A percentile compares a stretch with the other conserved stretches of the same genome.
These are phyloP conservation scores for Paracamarosporium sp. DNA, from an alignment of 2,329 filamentous ascomycete genomes.

Conservation along the genomic window DNA sequence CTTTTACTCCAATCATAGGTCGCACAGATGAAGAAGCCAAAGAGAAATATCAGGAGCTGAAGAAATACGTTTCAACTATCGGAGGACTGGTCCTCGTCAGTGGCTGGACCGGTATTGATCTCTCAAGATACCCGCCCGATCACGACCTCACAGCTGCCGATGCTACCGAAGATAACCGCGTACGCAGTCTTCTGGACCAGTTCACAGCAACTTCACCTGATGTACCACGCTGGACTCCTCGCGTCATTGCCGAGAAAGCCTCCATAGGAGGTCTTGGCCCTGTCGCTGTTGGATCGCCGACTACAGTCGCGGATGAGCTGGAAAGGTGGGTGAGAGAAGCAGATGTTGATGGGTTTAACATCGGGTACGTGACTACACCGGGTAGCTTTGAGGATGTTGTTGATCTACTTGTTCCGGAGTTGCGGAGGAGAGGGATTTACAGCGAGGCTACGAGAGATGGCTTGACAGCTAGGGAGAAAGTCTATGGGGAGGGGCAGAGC, in stretches of 20 bases:
- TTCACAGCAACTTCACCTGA: conserved; percentile 42
- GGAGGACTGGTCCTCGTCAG: conserved; percentile 64
- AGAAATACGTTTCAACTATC: conserved; percentile 60
- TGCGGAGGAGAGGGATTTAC: conserved; percentile 43
- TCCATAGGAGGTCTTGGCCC: conserved; percentile 68
- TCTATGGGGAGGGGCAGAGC: conserved; percentile 67
- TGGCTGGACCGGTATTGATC: conserved; percentile 67
- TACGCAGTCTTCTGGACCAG: conserved; percentile 40
- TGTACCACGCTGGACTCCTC: conserved; percentile 35
- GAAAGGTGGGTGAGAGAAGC: conserved; percentile 55
- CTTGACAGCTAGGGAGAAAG: conserved; percentile 59
- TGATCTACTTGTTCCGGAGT: conserved; percentile 45
- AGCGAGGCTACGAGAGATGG: conserved; percentile 27
- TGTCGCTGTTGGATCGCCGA: conserved; percentile 31
- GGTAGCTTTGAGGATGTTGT: conserved; percentile 49
- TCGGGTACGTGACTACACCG: conserved; percentile 53
- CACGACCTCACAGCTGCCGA: conserved; percentile 64
- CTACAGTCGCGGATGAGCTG: conserved; percentile 55
- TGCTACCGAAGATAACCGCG: conserved; percentile 57
- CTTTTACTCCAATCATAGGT: conserved; percentile 44
- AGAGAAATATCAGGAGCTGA: conserved; percentile 58
- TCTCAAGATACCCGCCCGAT: conserved; percentile 64
- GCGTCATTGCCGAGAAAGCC: conserved; percentile 37
- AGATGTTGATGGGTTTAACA: conserved; percentile 46
- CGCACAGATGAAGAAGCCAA: conserved; percentile 56